Base-by-base conservation (phyloP, 192 early-diverging fungal species). In the Umbelopsis sp. region DNA sequence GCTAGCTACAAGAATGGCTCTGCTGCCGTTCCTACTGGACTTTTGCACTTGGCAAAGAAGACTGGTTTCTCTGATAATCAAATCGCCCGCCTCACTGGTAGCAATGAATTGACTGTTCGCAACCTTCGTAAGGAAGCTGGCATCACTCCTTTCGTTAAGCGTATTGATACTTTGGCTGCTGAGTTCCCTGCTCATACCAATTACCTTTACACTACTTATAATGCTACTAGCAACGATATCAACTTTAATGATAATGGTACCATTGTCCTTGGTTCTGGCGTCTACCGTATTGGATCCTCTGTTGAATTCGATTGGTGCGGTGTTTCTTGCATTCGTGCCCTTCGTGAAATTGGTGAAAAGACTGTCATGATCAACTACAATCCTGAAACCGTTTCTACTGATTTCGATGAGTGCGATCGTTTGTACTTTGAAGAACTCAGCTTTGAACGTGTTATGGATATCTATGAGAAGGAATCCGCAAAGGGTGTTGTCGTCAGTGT, bases 301-400 rank as follows among this genome's bases (percentile, higher is more conserved):
- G 97, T 99, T n/a, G 96, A 97, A 80, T 99, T 99, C 80, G 96
- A 97, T 81, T 97, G 95, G 94, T 95, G 92, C 59, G 92, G 88
- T 68, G 91, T 92, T 10, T 87, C 87, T 24, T 87, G 86, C 50
- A 95, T 95, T 77, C 94, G 93, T 59, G 88, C 87, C n/a, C 86
- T 98, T 12, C 91, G 93, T 32, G 75, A 87, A 36, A 73, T 93
- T 31, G 93, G 94, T 62, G 85, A 88, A 73, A 89, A 90, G 76
- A 98, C 97, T 1, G 84, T 98, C 20, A 97, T 97, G 96, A 90
- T 98, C 72, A 98, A 98, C 83, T 98, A 98, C 87, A 98, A 98
- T 80, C 97, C 97, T 16, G 97, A 98, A 80, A 98, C 97, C 1
- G 97, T 98, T 25, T 97, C 95, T 17, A 97, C 97, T 25, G 97